Conservation (phyloP, 331 rosid species). For the Acacia concinna region DNA sequence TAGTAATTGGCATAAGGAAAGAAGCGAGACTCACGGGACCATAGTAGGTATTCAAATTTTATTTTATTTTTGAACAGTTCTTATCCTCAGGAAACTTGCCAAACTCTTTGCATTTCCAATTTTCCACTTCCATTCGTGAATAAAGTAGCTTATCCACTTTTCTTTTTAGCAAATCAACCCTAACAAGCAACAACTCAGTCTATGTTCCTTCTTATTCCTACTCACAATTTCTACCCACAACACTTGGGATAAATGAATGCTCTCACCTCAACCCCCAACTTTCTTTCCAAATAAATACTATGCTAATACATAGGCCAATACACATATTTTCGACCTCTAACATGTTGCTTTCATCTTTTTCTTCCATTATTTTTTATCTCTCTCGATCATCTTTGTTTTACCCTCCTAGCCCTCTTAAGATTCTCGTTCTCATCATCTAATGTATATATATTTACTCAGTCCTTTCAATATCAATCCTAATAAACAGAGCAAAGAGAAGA, state of each 20-base stretch:
- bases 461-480: not conserved
- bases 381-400: not conserved
- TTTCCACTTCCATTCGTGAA: not conserved
- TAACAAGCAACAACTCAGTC: not conserved
- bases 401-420: not conserved
- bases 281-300: not conserved
- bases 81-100: not conserved
- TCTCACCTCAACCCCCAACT: not conserved
- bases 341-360: not conserved
- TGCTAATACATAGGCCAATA: not conserved
- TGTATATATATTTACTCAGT: not conserved
- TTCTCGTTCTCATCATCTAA: slow-evolving; percentile 8
- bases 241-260: not conserved
- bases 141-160: not conserved
- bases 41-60: not conserved
- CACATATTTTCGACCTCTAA: not conserved
- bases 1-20: not conserved
- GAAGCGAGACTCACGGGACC: slow-evolving; percentile 16
- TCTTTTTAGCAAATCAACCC: not conserved
- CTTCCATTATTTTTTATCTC: too few species aligned
- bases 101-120: not conserved
- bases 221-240: not conserved
- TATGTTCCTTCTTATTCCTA: not conserved
- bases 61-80: not conserved
- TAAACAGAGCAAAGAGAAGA: not conserved